phyloP scores from a whole-genome alignment of 768 basidiomycete species.

The Collybiopsis confluens region DNA sequence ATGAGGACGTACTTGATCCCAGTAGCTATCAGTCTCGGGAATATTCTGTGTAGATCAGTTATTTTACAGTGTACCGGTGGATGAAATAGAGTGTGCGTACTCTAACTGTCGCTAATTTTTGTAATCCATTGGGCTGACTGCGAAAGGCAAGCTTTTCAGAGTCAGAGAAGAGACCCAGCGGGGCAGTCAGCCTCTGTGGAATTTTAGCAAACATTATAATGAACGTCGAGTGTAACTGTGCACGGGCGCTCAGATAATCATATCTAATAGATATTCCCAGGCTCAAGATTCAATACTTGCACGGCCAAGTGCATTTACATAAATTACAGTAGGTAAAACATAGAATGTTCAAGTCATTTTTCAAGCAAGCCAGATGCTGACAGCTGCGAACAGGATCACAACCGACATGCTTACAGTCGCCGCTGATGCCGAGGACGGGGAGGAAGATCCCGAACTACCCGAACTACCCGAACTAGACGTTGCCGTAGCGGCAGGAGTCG shows the following conservation, averaged over 20 bases:
- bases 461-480: neutral
- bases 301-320: too few species aligned
- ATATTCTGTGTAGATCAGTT: slow-evolving; percentile 52
- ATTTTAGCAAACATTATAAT: slow-evolving; percentile 60
- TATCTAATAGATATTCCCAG: too few species aligned
- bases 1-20: slow-evolving; percentile 69
- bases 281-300: too few species aligned
- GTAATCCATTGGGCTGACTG: slow-evolving; percentile 74
- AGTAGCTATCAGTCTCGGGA: slow-evolving; percentile 71
- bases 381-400: neutral
- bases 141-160: slow-evolving; percentile 89
- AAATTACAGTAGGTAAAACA: too few species aligned
- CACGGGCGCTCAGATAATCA: neutral
- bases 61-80: too few species aligned
- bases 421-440: neutral
- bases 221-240: neutral
- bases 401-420: neutral
- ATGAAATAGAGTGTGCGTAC: too few species aligned
- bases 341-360: neutral
- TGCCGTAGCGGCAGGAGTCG: slow-evolving; percentile 10
- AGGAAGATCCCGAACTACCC: neutral
- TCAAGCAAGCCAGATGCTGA: neutral
- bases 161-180: slow-evolving; percentile 77
- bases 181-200: slow-evolving; percentile 68
- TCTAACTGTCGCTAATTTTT: slow-evolving; percentile 66